Conservation (phyloP, 1,139 yeast genomes). For the Taphrina wiesneri region DNA sequence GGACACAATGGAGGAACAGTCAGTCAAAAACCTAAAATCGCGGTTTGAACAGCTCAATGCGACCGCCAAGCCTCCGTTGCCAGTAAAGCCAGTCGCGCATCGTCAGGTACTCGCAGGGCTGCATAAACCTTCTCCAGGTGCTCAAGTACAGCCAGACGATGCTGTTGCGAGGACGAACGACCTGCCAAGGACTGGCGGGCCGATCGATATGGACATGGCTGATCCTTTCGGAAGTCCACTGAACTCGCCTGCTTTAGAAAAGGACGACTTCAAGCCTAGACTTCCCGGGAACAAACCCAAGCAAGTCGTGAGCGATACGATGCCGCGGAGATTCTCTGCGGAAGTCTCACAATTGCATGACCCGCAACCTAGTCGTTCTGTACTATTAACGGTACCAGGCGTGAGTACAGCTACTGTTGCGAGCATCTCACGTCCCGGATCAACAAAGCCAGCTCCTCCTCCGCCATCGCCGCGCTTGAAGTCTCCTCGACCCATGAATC, state of each 20-base stretch:
- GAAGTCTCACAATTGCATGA: background rate
- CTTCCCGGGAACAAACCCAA: background rate
- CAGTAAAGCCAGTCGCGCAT: background rate
- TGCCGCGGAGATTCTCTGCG: background rate
- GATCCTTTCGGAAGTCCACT: slow-evolving; percentile 8
- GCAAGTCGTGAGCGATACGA: background rate
- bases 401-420: background rate
- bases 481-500: slow-evolving; percentile 14
- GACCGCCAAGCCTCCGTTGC: background rate
- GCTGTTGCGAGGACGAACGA: background rate
- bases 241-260: background rate
- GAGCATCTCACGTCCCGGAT: background rate
- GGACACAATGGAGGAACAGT: background rate
- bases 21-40: slow-evolving; percentile 9
- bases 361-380: background rate
- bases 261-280: background rate
- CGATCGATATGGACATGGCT: background rate
- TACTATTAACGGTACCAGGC: background rate
- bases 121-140: background rate
- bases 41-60: slow-evolving; percentile 4
- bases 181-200: background rate
- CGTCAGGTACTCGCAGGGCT: background rate
- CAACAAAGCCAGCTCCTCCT: slow-evolving; percentile 19
- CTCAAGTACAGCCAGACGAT: background rate
- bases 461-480: slow-evolving; percentile 32